Conservation (phyloP, 768 basidiomycete species). For the Daedalea quercina region DNA sequence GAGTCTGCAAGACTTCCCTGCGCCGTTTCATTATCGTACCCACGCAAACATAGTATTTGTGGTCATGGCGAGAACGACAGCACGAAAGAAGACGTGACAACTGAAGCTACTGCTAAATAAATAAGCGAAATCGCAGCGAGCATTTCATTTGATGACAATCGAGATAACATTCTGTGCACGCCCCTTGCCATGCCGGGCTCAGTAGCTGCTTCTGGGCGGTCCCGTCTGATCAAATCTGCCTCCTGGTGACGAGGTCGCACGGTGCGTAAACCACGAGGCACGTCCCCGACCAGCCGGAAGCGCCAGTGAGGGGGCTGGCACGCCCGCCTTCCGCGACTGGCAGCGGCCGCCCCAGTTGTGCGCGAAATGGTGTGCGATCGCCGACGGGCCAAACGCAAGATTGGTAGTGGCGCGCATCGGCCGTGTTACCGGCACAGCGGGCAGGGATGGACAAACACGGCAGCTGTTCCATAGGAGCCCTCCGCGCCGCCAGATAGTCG, state of each 20-base stretch:
- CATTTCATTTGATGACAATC: slow-evolving; percentile 5
- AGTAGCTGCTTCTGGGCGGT: slow-evolving; percentile 1
- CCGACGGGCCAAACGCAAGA: background rate
- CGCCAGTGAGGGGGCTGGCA: background rate
- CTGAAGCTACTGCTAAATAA: background rate
- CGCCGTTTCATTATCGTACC: too few species aligned
- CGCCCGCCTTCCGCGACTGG: background rate
- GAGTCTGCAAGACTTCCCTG: too few species aligned
- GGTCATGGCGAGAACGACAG: too few species aligned
- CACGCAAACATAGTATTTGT: too few species aligned
- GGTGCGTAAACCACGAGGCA: background rate
- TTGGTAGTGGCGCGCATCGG: background rate
- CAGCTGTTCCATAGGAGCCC: slow-evolving; percentile 1
- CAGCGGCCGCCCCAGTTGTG: background rate
- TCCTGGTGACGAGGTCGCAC: slow-evolving; percentile 1
- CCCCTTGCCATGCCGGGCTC: background rate
- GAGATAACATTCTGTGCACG: slow-evolving; percentile 16
- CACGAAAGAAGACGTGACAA: background rate
- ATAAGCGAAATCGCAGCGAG: background rate
- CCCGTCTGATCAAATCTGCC: slow-evolving; percentile 2
- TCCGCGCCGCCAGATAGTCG: slow-evolving; percentile 3
- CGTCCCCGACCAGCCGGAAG: background rate
- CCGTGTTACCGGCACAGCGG: slow-evolving; percentile 17
- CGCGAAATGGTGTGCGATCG: background rate
- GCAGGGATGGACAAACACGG: slow-evolving; percentile 8